Evolutionary conservation across 2,329 filamentous ascomycete genomes (phyloP).

Genomic region (Hortaea sp.): DNA sequence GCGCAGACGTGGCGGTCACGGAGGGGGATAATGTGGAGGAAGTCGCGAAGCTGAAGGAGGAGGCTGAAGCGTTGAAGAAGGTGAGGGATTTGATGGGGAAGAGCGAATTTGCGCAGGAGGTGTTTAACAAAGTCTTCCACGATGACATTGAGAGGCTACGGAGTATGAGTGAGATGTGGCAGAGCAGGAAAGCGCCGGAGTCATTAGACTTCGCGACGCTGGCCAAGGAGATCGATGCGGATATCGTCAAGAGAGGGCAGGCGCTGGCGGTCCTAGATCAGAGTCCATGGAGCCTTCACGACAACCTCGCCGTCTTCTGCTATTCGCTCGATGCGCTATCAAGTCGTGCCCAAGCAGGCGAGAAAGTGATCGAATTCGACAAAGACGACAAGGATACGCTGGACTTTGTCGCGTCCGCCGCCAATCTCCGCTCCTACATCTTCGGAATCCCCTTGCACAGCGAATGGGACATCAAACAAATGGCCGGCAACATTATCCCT

Average conservation of each 20-base stretch:
- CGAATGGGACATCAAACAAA: slow-evolving; percentile 94
- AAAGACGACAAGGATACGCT: slow-evolving; percentile 94
- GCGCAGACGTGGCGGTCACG: slow-evolving; percentile 67
- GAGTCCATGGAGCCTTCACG: slow-evolving; percentile 65
- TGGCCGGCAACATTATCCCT: slow-evolving; percentile 98
- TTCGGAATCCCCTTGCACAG: slow-evolving; percentile 84
- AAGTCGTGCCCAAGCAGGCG: slow-evolving; percentile 53
- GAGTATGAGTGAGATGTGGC: slow-evolving; percentile 96
- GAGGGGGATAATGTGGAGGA: slow-evolving; percentile 80
- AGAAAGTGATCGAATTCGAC: slow-evolving; percentile 71
- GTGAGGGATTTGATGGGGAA: slow-evolving; percentile 76
- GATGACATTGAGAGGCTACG: slow-evolving; percentile 72
- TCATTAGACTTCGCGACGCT: slow-evolving; percentile 58
- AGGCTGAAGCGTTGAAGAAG: slow-evolving; percentile 71
- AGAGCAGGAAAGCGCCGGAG: slow-evolving; percentile 63
- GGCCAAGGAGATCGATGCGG: slow-evolving; percentile 27
- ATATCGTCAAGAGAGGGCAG: slow-evolving; percentile 26
- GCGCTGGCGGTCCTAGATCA: slow-evolving; percentile 55
- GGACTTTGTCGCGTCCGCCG: slow-evolving; percentile 84
- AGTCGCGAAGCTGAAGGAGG: slow-evolving; percentile 76
- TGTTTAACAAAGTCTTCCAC: slow-evolving; percentile 90
- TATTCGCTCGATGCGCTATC: slow-evolving; percentile 73
- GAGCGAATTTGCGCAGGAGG: slow-evolving; percentile 61
- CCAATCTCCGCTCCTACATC: slow-evolving; percentile 79
- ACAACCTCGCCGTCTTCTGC: slow-evolving; percentile 78